Conservation (phyloP, 2,329 filamentous ascomycete species). For the Pseudogymnoascus pannorum region DNA sequence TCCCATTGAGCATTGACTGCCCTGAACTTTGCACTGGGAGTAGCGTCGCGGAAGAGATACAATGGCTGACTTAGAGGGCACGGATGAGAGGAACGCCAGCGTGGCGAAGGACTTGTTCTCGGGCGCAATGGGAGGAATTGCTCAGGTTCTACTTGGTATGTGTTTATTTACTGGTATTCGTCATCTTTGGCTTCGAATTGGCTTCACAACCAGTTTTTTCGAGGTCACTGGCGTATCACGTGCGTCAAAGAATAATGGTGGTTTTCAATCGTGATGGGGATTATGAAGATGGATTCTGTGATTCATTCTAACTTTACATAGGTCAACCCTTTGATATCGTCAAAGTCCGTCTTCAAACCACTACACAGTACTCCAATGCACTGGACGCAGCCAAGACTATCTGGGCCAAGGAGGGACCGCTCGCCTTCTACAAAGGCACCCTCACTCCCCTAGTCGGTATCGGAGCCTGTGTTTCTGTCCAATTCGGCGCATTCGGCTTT, state of each 20-base stretch:
- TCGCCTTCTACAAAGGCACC: constrained; percentile 98
- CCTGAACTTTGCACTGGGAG: constrained; percentile 4
- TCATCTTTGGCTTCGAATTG: neutral
- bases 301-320: constrained; percentile 28
- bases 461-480: constrained; percentile 94
- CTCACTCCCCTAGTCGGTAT: constrained; percentile 92
- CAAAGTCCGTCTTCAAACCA: constrained; percentile 94
- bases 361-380: constrained; percentile 71
- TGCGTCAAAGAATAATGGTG: neutral
- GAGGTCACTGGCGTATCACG: neutral
- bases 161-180: constrained; percentile 22
- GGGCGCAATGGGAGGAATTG: constrained; percentile 83
- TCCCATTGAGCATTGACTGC: constrained; percentile 3
- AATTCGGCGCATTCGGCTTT: constrained; percentile 95
- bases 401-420: constrained; percentile 76
- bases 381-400: constrained; percentile 76
- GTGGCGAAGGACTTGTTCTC: constrained; percentile 74
- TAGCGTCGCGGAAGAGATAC: constrained; percentile 4
- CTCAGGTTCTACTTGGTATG: constrained; percentile 88
- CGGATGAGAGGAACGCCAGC: neutral
- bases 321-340: constrained; percentile 81
- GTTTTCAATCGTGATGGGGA: constrained; percentile 7
- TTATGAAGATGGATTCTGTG: constrained; percentile 8
- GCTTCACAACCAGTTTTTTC: neutral
- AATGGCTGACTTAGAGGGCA: constrained; percentile 1